phyloP scores from a whole-genome alignment of 176 grass and related monocot genomes.

The Secale cereale region DNA sequence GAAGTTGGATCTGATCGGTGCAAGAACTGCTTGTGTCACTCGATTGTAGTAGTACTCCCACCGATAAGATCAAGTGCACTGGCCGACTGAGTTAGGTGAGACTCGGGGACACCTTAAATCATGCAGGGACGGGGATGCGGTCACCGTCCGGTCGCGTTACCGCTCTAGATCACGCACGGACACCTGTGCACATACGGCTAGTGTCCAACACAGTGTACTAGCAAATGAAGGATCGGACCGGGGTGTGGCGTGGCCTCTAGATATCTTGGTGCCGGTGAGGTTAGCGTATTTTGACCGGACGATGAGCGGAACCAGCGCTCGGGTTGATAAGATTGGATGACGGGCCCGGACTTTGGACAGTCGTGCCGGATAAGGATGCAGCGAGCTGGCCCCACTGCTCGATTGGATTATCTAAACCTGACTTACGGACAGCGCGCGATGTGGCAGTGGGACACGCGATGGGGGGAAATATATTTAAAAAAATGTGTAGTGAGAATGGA shows the following conservation, averaged over 20 bases:
- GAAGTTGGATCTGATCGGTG: background rate
- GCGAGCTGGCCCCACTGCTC: background rate
- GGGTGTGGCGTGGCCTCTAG: background rate
- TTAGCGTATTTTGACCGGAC: background rate
- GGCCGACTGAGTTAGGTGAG: background rate
- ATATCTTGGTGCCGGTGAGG: background rate
- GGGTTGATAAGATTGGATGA: background rate
- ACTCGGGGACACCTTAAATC: background rate
- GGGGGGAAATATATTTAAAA: too few species aligned
- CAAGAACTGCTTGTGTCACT: background rate
- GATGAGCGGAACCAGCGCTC: background rate
- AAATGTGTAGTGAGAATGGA: too few species aligned
- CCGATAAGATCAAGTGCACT: background rate
- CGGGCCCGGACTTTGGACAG: background rate
- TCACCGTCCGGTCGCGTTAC: background rate
- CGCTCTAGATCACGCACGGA: background rate
- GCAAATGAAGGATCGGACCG: background rate
- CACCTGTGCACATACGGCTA: background rate
- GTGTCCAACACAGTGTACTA: too few species aligned
- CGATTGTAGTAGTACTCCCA: background rate
- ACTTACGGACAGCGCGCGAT: background rate
- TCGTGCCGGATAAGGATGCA: conserved; percentile 7
- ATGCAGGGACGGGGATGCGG: background rate
- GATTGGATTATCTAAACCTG: background rate
- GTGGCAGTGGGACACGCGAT: too few species aligned